A percentile compares a stretch with the other conserved stretches of the same genome.
phyloP scores from a whole-genome alignment of 805 yeast genomes.

The Saturnispora zaruensis region DNA sequence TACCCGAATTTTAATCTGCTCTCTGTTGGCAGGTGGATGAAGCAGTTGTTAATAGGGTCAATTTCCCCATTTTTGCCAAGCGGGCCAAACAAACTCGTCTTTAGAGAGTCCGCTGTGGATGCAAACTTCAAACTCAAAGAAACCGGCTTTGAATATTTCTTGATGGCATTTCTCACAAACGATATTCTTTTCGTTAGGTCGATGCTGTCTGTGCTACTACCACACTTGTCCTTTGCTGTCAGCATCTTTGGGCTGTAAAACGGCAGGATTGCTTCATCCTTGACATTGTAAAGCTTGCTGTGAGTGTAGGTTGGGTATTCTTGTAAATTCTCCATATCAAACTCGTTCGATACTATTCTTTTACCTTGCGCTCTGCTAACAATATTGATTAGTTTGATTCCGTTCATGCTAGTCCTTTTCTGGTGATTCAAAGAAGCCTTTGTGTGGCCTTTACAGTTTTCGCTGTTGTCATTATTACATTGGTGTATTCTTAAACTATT shows the following conservation, averaged over 20 bases:
- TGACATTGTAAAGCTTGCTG: constrained; percentile 3
- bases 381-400: constrained; percentile 8
- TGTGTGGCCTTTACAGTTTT: neutral
- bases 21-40: constrained; percentile 5
- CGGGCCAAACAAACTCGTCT: constrained; percentile 5
- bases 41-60: constrained; percentile 10
- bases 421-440: neutral
- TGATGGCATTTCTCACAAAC: constrained; percentile 11
- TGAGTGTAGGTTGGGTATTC: neutral
- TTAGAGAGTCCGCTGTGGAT: neutral
- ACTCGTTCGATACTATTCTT: neutral
- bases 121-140: neutral
- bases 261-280: constrained; percentile 12
- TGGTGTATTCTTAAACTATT: constrained; percentile 3
- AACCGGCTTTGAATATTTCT: constrained; percentile 15
- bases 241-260: constrained; percentile 6
- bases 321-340: neutral
- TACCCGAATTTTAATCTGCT: constrained; percentile 14
- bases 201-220: constrained; percentile 6
- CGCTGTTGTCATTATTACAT: neutral
- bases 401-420: neutral
- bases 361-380: constrained; percentile 1
- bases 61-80: neutral
- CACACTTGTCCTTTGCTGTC: neutral
- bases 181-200: constrained; percentile 12